These are phyloP conservation scores for Leucocoprinus leucothites DNA, from an alignment of 768 basidiomycete species.

Conservation along the genomic window DNA sequence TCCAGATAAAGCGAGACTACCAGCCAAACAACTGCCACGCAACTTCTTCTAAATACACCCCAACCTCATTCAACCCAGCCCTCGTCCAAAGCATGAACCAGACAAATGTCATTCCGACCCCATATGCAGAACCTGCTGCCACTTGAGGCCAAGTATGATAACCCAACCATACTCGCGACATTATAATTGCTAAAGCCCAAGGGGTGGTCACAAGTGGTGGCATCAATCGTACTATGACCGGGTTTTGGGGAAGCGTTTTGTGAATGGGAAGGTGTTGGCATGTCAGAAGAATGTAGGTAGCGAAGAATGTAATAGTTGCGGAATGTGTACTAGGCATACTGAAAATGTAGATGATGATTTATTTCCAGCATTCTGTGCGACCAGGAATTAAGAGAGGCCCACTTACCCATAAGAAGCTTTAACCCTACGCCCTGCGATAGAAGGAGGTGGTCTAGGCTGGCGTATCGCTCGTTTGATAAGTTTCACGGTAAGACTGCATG, in stretches of 20 bases:
- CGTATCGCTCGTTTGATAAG: slow-evolving; percentile 55
- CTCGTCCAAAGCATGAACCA: slow-evolving; percentile 61
- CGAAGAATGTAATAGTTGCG: slow-evolving; percentile 62
- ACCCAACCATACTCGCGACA: slow-evolving; percentile 73
- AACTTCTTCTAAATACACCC: slow-evolving; percentile 20
- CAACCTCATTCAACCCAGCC: slow-evolving; percentile 22
- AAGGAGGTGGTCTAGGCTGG: slow-evolving; percentile 56
- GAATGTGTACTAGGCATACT: slow-evolving; percentile 89
- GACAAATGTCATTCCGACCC: slow-evolving; percentile 44
- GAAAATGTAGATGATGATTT: background rate
- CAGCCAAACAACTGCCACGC: slow-evolving; percentile 9
- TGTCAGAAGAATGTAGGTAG: slow-evolving; percentile 56
- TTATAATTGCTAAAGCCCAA: slow-evolving; percentile 50
- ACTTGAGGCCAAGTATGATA: slow-evolving; percentile 77
- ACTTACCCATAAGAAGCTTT: slow-evolving; percentile 70
- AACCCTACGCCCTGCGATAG: slow-evolving; percentile 27
- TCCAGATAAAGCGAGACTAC: background rate
- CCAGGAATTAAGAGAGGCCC: too few species aligned
- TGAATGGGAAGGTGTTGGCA: slow-evolving; percentile 59
- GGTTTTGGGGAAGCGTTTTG: slow-evolving; percentile 33
- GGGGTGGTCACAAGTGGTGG: slow-evolving; percentile 48
- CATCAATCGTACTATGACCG: slow-evolving; percentile 34
- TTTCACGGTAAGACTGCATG: slow-evolving; percentile 59
- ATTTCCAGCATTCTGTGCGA: background rate
- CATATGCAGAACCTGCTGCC: slow-evolving; percentile 53